Conservation (phyloP, 2,329 filamentous ascomycete genomes). For the Exophiala bonariae region DNA sequence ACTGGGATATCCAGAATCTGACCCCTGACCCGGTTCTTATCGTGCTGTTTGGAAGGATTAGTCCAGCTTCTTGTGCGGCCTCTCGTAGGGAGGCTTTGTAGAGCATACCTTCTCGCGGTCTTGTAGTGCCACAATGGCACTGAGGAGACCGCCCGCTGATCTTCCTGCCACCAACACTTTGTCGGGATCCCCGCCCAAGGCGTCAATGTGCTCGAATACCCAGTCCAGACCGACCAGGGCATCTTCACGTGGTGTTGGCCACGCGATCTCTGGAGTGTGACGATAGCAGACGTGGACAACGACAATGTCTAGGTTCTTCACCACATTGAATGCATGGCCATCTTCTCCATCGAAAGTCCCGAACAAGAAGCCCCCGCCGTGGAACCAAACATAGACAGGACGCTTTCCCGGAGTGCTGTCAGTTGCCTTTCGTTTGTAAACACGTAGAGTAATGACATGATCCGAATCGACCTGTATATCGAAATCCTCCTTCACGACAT, state of each 20-base stretch:
- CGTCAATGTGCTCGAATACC: conserved; percentile 73
- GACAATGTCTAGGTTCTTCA: conserved; percentile 20
- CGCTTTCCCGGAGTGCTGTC: conserved; percentile 31
- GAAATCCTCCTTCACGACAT: too few species aligned
- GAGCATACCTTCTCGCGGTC: not conserved
- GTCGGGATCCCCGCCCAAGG: conserved; percentile 76
- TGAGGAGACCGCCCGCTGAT: conserved; percentile 54
- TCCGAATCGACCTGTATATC: too few species aligned
- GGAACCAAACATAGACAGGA: conserved; percentile 54
- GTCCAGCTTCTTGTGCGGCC: too few species aligned
- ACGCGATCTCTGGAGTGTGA: conserved; percentile 56
- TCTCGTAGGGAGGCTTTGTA: not conserved
- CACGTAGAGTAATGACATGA: too few species aligned
- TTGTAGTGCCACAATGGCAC: not conserved
- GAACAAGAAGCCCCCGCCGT: conserved; percentile 60
- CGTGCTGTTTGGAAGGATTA: not conserved
- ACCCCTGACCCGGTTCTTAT: not conserved
- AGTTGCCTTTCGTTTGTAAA: too few species aligned
- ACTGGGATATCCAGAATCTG: not conserved
- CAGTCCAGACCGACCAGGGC: conserved; percentile 59
- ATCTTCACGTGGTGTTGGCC: conserved; percentile 56
- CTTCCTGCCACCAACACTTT: conserved; percentile 81
- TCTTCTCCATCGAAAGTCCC: conserved; percentile 57
- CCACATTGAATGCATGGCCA: conserved; percentile 50
- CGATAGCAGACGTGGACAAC: conserved; percentile 57